Evolutionary conservation across 2,329 filamentous ascomycete genomes (phyloP).

Genomic region (Cladosporium velox): DNA sequence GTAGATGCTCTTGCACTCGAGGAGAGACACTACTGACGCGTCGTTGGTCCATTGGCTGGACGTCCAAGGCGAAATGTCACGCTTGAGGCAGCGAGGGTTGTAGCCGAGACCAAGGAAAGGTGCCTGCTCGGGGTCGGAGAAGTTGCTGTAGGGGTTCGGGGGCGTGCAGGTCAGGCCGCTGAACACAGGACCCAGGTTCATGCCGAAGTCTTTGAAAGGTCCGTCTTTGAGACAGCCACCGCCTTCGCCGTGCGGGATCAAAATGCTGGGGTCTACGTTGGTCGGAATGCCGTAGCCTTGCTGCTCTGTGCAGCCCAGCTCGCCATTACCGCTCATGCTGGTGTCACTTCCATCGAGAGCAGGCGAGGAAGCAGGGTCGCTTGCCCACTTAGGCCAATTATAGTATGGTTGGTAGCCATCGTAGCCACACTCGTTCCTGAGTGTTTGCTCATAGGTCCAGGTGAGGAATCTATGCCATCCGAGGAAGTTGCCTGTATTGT

Average conservation of each 20-base stretch:
- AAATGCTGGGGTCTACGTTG: constrained; percentile 17
- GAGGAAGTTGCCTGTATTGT: constrained; percentile 38
- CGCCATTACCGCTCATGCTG: constrained; percentile 38
- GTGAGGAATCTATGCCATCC: constrained; percentile 48
- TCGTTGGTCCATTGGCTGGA: constrained; percentile 20
- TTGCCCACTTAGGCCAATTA: constrained; percentile 53
- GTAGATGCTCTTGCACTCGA: constrained; percentile 24
- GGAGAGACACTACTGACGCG: constrained; percentile 22
- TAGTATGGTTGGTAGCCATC: constrained; percentile 46
- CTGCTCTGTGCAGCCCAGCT: constrained; percentile 14
- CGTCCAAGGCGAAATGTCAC: constrained; percentile 38
- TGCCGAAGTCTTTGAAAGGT: constrained; percentile 51
- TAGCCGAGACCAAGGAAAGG: constrained; percentile 34
- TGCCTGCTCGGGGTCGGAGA: constrained; percentile 22
- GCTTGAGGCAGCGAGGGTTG: constrained; percentile 41
- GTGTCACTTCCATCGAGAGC: constrained; percentile 59
- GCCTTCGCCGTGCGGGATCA: constrained; percentile 47
- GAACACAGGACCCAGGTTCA: constrained; percentile 53
- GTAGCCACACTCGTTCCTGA: constrained; percentile 49
- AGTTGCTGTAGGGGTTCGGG: constrained; percentile 7
- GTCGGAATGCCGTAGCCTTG: constrained; percentile 22
- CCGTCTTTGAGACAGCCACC: constrained; percentile 56
- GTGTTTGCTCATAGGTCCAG: constrained; percentile 45
- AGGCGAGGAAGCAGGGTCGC: constrained; percentile 49
- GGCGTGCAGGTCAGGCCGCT: constrained; percentile 11